These are phyloP conservation scores for Schoenoplectus triqueter DNA, from an alignment of 202 grass and related monocot species.

Conservation along the genomic window DNA sequence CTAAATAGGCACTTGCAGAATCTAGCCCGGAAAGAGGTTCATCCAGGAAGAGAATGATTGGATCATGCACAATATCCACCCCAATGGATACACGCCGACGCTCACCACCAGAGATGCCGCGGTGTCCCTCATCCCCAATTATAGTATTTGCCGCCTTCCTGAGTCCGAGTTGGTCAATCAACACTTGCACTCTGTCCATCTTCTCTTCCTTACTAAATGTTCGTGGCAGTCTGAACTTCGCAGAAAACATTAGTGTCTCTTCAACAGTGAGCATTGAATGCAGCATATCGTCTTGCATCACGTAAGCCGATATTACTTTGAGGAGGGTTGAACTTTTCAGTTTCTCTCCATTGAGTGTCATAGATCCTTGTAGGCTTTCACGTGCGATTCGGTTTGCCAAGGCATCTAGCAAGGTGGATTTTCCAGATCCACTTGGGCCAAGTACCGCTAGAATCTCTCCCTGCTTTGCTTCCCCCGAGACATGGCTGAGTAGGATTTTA, in stretches of 20 bases:
- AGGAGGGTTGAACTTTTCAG: slow-evolving; percentile 58
- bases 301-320: slow-evolving; percentile 75
- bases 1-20: slow-evolving; percentile 81
- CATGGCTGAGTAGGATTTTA: slow-evolving; percentile 58
- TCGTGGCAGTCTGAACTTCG: slow-evolving; percentile 69
- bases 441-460: slow-evolving; percentile 73
- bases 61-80: slow-evolving; percentile 67
- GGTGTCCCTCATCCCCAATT: slow-evolving; percentile 50
- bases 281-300: slow-evolving; percentile 91
- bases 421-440: slow-evolving; percentile 85
- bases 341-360: slow-evolving; percentile 62
- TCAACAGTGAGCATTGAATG: slow-evolving; percentile 92
- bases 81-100: slow-evolving; percentile 67
- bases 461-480: slow-evolving; percentile 75
- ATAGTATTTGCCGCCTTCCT: slow-evolving; percentile 49
- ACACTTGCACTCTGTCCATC: slow-evolving; percentile 66
- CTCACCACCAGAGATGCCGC: slow-evolving; percentile 62
- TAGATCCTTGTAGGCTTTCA: slow-evolving; percentile 59
- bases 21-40: slow-evolving; percentile 73
- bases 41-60: slow-evolving; percentile 57
- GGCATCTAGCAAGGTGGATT: slow-evolving; percentile 88
- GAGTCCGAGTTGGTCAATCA: slow-evolving; percentile 86
- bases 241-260: slow-evolving; percentile 89
- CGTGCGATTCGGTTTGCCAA: slow-evolving; percentile 62
- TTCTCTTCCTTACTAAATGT: slow-evolving; percentile 53